Percentiles rank a stretch among this genome's conserved stretches.
These are phyloP conservation scores for Ophiostoma populinum DNA, from an alignment of 2,329 filamentous ascomycete genomes.

Conservation along the genomic window DNA sequence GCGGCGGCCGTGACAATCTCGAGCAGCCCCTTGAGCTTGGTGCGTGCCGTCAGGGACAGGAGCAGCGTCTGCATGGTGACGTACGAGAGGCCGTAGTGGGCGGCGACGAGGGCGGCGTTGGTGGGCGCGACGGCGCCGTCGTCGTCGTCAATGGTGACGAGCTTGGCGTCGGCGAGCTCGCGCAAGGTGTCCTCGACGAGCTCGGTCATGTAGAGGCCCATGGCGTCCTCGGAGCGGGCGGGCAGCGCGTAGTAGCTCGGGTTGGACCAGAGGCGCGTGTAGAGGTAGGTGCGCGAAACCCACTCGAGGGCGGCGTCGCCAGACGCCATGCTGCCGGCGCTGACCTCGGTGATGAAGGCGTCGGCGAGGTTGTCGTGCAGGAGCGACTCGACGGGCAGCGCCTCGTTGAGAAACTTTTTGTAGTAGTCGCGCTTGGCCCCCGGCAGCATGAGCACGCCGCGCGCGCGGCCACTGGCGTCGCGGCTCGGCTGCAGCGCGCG, in stretches of 20 bases:
- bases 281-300: constrained; percentile 98
- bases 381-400: constrained; percentile 86
- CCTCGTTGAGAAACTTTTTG: constrained; percentile 96
- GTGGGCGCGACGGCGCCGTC: constrained; percentile 78
- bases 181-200: constrained; percentile 84
- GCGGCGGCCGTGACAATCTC: constrained; percentile 95
- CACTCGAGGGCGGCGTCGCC: constrained; percentile 96
- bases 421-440: constrained; percentile 93
- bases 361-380: constrained; percentile 84
- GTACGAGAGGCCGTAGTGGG: constrained; percentile 98
- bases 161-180: constrained; percentile 81
- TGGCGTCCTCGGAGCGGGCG: constrained; percentile 74
- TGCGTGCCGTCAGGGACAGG: constrained; percentile 70
- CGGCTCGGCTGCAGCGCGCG: constrained; percentile 66
- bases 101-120: constrained; percentile 94
- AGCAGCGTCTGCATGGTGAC: constrained; percentile 99
- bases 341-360: constrained; percentile 92
- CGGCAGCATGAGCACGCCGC: constrained; percentile 92
- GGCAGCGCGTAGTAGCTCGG: constrained; percentile 89
- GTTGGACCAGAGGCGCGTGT: constrained; percentile 83
- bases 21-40: constrained; percentile 90
- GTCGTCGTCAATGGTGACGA: constrained; percentile 88
- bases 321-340: constrained; percentile 85
- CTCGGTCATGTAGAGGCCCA: constrained; percentile 90
- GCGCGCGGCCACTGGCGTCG: constrained; percentile 66